A percentile compares a stretch with the other conserved stretches of the same genome.
phyloP scores from a whole-genome alignment of 1,284 basidiomycete genomes.

The Leccinum angustisporum region DNA sequence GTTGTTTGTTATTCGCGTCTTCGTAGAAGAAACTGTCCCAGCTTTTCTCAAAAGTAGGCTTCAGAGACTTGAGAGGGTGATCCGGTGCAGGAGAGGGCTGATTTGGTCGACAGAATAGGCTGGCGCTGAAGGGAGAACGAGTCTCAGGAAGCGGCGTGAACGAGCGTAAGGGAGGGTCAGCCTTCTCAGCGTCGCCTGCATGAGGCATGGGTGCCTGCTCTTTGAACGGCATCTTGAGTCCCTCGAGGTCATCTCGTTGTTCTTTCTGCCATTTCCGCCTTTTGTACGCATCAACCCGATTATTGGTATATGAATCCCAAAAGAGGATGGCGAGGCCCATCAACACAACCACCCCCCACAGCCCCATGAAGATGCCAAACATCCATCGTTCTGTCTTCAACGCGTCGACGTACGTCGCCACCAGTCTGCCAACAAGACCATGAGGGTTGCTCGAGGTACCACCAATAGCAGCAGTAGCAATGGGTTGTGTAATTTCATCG shows the following conservation, averaged over 20 bases:
- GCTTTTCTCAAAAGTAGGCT: conserved; percentile 41
- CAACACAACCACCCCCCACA: conserved; percentile 78
- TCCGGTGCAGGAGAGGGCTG: conserved; percentile 27
- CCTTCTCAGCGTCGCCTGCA: conserved; percentile 30
- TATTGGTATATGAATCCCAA: conserved; percentile 63
- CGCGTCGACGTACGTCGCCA: conserved; percentile 69
- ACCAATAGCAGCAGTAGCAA: conserved; percentile 79
- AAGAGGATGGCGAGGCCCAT: conserved; percentile 66
- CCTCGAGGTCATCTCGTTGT: conserved; percentile 48
- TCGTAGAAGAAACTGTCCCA: conserved; percentile 53
- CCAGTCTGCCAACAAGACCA: conserved; percentile 73
- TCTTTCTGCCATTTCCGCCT: conserved; percentile 52
- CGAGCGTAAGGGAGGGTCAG: conserved; percentile 39
- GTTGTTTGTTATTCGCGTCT: conserved; percentile 17
- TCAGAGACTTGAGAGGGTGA: conserved; percentile 34
- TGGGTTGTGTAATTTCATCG: conserved; percentile 75
- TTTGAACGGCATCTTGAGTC: conserved; percentile 44
- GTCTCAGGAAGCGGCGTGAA: conserved; percentile 50
- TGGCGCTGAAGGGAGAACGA: conserved; percentile 38
- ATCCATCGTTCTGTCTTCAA: conserved; percentile 81
- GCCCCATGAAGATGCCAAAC: conserved; percentile 77
- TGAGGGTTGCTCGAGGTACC: conserved; percentile 49
- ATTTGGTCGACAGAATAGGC: conserved; percentile 39
- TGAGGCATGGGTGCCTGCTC: conserved; percentile 22
- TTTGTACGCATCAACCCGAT: conserved; percentile 45